A percentile compares a stretch with the other conserved stretches of the same genome.
Evolutionary conservation across 2,329 filamentous ascomycete species (phyloP).

Genomic region (Penicillium sp.): DNA sequence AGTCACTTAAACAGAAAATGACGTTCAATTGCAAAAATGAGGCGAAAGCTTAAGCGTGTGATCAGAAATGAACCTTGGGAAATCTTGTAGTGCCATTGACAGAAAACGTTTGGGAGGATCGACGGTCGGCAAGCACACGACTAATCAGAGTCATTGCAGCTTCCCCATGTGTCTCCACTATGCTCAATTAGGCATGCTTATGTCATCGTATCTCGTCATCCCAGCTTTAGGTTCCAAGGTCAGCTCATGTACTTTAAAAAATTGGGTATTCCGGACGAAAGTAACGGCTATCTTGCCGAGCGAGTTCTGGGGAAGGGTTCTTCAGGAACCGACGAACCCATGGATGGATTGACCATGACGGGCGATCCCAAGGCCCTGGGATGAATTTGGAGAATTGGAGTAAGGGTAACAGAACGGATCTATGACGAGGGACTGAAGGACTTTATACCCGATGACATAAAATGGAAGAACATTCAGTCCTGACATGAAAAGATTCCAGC

Average conservation of each 20-base stretch:
- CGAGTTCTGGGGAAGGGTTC: not conserved
- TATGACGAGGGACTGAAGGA: not conserved
- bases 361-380: not conserved
- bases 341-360: not conserved
- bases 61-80: conserved; percentile 5
- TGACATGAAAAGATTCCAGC: not conserved
- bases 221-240: not conserved
- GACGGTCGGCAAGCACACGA: conserved; percentile 7
- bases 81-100: conserved; percentile 10
- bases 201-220: not conserved
- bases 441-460: not conserved
- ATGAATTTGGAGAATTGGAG: not conserved
- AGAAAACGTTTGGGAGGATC: conserved; percentile 26
- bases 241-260: not conserved
- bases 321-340: not conserved
- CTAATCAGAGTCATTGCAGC: not conserved
- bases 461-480: not conserved
- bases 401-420: not conserved
- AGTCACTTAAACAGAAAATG: not conserved
- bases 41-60: conserved; percentile 15
- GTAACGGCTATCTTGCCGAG: not conserved
- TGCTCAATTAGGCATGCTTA: not conserved
- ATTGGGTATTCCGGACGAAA: not conserved
- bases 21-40: conserved; percentile 5
- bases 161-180: not conserved